These are phyloP conservation scores for Metarhizium album DNA, from an alignment of 2,329 filamentous ascomycete genomes.

Conservation along the genomic window DNA sequence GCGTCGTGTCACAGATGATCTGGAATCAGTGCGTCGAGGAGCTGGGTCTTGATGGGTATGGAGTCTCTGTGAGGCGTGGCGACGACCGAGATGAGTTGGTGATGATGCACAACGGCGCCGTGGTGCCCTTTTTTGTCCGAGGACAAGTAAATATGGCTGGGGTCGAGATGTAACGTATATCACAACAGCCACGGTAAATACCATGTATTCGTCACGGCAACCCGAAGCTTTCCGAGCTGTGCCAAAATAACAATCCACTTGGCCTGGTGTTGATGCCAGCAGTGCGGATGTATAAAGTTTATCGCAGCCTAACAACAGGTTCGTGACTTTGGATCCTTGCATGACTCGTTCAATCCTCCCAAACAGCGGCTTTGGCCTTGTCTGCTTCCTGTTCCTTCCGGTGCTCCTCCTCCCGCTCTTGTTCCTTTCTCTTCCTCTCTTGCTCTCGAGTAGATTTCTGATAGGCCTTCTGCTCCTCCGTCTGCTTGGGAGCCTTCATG, in stretches of 20 bases:
- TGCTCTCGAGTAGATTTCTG: conserved; percentile 74
- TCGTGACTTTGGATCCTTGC: not conserved
- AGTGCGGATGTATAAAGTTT: too few species aligned
- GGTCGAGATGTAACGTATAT: not conserved
- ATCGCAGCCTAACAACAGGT: too few species aligned
- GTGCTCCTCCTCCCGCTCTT: conserved; percentile 56
- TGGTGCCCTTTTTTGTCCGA: conserved; percentile 13
- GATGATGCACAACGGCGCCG: conserved; percentile 40
- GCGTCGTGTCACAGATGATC: conserved; percentile 53
- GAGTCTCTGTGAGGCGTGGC: conserved; percentile 35
- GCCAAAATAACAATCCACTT: not conserved
- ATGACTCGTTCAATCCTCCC: conserved; percentile 55
- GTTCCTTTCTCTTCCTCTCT: conserved; percentile 66
- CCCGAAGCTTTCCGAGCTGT: too few species aligned
- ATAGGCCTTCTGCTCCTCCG: conserved; percentile 81
- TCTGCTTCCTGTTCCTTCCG: conserved; percentile 54
- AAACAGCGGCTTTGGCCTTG: conserved; percentile 71
- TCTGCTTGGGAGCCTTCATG: conserved; percentile 67
- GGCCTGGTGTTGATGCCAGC: conserved; percentile 13
- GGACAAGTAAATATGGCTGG: not conserved
- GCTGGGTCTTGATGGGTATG: conserved; percentile 49
- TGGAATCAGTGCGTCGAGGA: conserved; percentile 60
- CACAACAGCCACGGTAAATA: too few species aligned
- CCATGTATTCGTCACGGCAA: too few species aligned
- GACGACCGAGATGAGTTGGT: conserved; percentile 29